phyloP scores from a whole-genome alignment of 2,329 filamentous ascomycete genomes.

The Kalmusia sp. region DNA sequence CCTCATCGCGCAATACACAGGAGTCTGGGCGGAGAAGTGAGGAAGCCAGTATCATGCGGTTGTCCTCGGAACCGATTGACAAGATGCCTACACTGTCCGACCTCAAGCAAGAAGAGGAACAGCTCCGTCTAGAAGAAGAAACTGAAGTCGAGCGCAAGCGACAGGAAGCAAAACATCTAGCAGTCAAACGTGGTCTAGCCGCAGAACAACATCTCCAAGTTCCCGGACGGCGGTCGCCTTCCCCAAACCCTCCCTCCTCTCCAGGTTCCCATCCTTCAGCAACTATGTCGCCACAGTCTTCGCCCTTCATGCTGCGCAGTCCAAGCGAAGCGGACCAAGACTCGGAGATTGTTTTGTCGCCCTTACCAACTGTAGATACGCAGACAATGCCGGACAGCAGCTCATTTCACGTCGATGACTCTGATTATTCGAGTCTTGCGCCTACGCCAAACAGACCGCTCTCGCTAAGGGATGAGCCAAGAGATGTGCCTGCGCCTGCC shows the following conservation, averaged over 20 bases:
- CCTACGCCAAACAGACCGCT: slow-evolving; percentile 34
- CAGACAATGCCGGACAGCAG: slow-evolving; percentile 41
- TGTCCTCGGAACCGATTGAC: slow-evolving; percentile 31
- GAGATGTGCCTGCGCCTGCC: slow-evolving; percentile 12
- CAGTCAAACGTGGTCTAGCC: slow-evolving; percentile 60
- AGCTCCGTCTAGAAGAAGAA: slow-evolving; percentile 62
- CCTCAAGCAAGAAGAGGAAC: slow-evolving; percentile 65
- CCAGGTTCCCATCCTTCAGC: slow-evolving; percentile 17
- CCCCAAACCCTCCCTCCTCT: slow-evolving; percentile 19
- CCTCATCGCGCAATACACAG: slow-evolving; percentile 54
- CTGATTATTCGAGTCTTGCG: slow-evolving; percentile 32
- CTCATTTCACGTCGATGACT: slow-evolving; percentile 37
- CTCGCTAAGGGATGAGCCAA: slow-evolving; percentile 26
- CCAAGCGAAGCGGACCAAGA: slow-evolving; percentile 19
- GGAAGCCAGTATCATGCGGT: slow-evolving; percentile 29
- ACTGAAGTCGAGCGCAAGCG: slow-evolving; percentile 60
- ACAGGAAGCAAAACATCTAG: slow-evolving; percentile 62
- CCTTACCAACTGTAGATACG: slow-evolving; percentile 35
- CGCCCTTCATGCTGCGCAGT: slow-evolving; percentile 25
- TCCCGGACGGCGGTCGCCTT: slow-evolving; percentile 12
- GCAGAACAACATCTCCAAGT: slow-evolving; percentile 27
- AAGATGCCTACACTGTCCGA: slow-evolving; percentile 60
- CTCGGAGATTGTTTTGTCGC: slow-evolving; percentile 17
- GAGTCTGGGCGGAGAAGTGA: slow-evolving; percentile 28
- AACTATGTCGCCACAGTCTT: slow-evolving; percentile 17